These are phyloP conservation scores for Diaporthe citri DNA, from an alignment of 2,329 filamentous ascomycete species.

Conservation along the genomic window DNA sequence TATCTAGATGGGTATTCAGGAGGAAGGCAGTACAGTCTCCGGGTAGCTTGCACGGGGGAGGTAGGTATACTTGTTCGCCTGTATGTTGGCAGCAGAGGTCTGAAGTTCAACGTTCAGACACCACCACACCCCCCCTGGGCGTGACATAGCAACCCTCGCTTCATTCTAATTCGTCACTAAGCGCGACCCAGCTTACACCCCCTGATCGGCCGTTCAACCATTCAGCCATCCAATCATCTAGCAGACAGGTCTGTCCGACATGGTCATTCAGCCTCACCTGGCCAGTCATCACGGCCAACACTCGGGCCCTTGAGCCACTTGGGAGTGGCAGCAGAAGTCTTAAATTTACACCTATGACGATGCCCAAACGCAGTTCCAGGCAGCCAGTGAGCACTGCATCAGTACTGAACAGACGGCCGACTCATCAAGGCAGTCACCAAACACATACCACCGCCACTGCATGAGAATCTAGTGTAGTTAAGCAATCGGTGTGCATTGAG, in stretches of 20 bases:
- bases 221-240: slow-evolving; percentile 4
- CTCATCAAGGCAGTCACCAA: neutral
- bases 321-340: neutral
- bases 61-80: neutral
- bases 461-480: neutral
- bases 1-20: too few species aligned
- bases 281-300: slow-evolving; percentile 18
- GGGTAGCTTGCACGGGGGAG: too few species aligned
- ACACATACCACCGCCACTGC: neutral
- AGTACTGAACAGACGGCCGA: neutral
- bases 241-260: neutral
- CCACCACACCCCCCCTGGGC: too few species aligned
- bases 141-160: neutral
- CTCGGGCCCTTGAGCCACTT: neutral
- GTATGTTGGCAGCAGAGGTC: neutral
- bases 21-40: neutral
- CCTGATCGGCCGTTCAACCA: slow-evolving; percentile 16
- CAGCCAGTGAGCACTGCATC: neutral
- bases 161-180: slow-evolving; percentile 24
- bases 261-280: slow-evolving; percentile 35
- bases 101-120: neutral
- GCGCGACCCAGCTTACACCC: slow-evolving; percentile 10
- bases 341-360: neutral
- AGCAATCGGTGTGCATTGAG: neutral
- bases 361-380: neutral